These are phyloP conservation scores for Parmelia sp. DNA, from an alignment of 495 filamentous ascomycete species.

Conservation along the genomic window DNA sequence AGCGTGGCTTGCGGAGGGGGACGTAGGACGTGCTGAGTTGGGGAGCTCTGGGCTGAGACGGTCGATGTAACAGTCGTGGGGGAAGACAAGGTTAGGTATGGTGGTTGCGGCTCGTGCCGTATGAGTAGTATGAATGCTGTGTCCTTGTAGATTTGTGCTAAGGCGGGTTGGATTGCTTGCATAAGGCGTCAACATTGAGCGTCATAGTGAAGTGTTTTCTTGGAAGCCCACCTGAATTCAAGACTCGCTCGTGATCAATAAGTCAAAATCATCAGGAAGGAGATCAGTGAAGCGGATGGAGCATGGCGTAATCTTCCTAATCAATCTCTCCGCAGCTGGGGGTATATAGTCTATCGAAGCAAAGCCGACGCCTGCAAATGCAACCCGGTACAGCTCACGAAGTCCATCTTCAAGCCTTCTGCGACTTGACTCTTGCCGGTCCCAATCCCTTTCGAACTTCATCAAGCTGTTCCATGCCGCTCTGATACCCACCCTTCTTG, in stretches of 20 bases:
- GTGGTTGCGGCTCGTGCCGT: too few relatives aligned
- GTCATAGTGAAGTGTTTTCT: too few relatives aligned
- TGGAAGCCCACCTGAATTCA: too few relatives aligned
- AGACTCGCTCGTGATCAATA: neutral
- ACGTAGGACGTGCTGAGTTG: too few relatives aligned
- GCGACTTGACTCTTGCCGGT: constrained; percentile 50
- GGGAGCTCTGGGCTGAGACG: too few relatives aligned
- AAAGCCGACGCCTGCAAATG: constrained; percentile 7
- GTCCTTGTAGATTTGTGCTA: too few relatives aligned
- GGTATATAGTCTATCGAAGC: constrained; percentile 13
- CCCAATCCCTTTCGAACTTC: constrained; percentile 79
- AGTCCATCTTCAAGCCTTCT: constrained; percentile 7
- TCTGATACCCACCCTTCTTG: constrained; percentile 75
- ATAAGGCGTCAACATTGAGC: too few relatives aligned
- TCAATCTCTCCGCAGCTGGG: neutral
- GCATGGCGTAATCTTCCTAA: neutral
- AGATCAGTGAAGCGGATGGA: neutral
- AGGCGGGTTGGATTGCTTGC: too few relatives aligned
- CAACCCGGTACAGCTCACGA: neutral
- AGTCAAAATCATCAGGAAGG: neutral
- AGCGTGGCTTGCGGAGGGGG: too few relatives aligned
- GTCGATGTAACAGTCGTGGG: too few relatives aligned
- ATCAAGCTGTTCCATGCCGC: constrained; percentile 81
- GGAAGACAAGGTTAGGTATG: too few relatives aligned
- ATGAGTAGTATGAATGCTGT: too few relatives aligned